Evolutionary conservation across 345 rosid species (phyloP).

Genomic region (Passiflora organensis): DNA sequence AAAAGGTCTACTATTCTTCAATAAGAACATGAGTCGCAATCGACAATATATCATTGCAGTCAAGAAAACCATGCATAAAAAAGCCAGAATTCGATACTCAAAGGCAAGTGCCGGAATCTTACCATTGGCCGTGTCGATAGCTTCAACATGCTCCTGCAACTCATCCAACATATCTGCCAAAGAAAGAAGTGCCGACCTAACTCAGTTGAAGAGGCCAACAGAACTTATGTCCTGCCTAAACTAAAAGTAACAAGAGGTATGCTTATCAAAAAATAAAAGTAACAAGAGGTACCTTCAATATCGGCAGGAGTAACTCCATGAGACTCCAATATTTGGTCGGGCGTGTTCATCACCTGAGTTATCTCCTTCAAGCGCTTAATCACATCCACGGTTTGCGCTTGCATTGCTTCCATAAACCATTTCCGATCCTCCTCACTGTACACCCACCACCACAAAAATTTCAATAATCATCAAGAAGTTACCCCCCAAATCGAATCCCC

Average conservation of each 20-base stretch:
- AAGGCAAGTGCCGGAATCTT: too few relatives aligned
- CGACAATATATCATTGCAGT: too few relatives aligned
- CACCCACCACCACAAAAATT: not conserved
- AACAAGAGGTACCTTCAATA: constrained; percentile 62
- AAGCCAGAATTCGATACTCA: too few relatives aligned
- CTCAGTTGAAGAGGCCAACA: not conserved
- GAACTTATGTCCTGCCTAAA: not conserved
- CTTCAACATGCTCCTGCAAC: constrained; percentile 53
- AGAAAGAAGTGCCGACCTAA: not conserved
- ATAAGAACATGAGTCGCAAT: too few relatives aligned
- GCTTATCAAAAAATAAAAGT: not conserved
- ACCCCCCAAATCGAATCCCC: not conserved
- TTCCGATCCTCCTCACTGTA: constrained; percentile 74
- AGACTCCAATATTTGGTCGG: constrained; percentile 60
- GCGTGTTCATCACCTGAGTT: constrained; percentile 69
- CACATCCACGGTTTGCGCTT: constrained; percentile 65
- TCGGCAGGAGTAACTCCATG: constrained; percentile 66
- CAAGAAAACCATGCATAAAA: too few relatives aligned
- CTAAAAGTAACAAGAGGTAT: not conserved
- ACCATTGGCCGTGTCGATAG: constrained; percentile 25
- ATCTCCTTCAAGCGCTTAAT: constrained; percentile 81
- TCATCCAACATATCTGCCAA: constrained; percentile 63
- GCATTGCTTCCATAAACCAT: constrained; percentile 99
- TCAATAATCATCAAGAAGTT: not conserved
- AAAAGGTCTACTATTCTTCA: too few relatives aligned